A percentile compares a stretch with the other conserved stretches of the same genome.
phyloP scores from a whole-genome alignment of 2,329 filamentous ascomycete genomes.

The Xylaria multiplex region DNA sequence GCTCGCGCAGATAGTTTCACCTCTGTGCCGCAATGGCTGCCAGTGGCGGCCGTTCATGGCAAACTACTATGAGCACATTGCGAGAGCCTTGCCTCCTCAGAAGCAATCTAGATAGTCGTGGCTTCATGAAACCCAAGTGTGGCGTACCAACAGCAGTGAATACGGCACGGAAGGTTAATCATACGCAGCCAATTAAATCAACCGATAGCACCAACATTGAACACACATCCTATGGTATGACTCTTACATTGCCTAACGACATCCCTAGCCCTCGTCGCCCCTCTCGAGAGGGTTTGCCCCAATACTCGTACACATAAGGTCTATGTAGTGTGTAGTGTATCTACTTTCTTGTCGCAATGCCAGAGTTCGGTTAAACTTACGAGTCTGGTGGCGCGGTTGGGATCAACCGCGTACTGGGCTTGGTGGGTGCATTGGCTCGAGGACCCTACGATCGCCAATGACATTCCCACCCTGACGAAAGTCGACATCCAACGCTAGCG shows the following conservation, averaged over 20 bases:
- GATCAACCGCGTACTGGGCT: constrained; percentile 13
- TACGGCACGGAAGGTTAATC: constrained; percentile 16
- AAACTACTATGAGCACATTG: neutral
- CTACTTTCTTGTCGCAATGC: constrained; percentile 29
- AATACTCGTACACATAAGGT: constrained; percentile 15
- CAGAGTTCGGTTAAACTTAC: constrained; percentile 2
- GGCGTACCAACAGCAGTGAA: constrained; percentile 22
- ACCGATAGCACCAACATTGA: neutral
- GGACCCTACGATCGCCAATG: neutral
- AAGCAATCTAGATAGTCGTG: constrained; percentile 11
- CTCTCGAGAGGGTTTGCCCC: neutral
- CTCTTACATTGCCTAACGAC: constrained; percentile 21
- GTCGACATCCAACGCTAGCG: constrained; percentile 19
- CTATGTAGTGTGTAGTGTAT: constrained; percentile 34
- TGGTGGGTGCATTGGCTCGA: neutral
- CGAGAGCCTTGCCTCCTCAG: constrained; percentile 19
- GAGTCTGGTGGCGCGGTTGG: constrained; percentile 9
- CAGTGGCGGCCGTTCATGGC: constrained; percentile 4
- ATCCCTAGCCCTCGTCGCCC: constrained; percentile 9
- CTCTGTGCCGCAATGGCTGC: constrained; percentile 6
- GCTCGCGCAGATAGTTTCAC: constrained; percentile 23
- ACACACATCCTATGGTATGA: neutral
- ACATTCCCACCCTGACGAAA: neutral
- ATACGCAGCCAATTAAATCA: constrained; percentile 19
- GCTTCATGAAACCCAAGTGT: constrained; percentile 30